Evolutionary conservation across 208 protist genomes (phyloP), one percentile per base, ranked within the genome.

Genomic region (Endotrypanum monterogeii): DNA sequence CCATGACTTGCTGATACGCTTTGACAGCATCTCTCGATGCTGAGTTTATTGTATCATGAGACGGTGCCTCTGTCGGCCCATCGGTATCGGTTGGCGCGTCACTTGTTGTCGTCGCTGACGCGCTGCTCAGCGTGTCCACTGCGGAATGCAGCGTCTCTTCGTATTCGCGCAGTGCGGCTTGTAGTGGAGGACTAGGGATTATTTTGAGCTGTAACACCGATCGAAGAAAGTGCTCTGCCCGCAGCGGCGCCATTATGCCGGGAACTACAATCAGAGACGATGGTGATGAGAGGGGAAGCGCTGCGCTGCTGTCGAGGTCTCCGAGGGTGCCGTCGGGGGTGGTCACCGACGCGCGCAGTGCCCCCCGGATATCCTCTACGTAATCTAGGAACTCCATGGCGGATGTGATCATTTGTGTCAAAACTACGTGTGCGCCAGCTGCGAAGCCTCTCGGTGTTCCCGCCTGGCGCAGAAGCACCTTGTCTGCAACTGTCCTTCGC

Each of bases 341-440:
- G n/a, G 25, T 6, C 11, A 71, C 54, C 6, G 75, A 57, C 3
- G 62, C 50, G 3, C n/a, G 62, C 52, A 84, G 62, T 30, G 62
- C 79, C 8, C 60, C 32, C 28, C 74, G 74, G 30, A 84, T 62
- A 32, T 74, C 73, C 8, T 74, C 68, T 2, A 51, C 79, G 71
- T 81, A 87, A 14, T 18, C 20, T 8, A 65, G 16, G 50, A 89
- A 87, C 76, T 84, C 82, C 2, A 66, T 52, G 18, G 76, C 85
- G 28, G 66, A 76, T 44, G 80, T 74, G 52, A 81, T 44, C 63
- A 81, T 78, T 76, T 86, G 85, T 18, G 85, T 85, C 50, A 89
- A 65, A 1, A 89, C 71, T 48, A 80, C 75, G 16, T 25, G 48
- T 0, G 78, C 78, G 2, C 67, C 67, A 30, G 39, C 63, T 55